Conservation (phyloP, 2,329 filamentous ascomycete species). For the Cordyceps militaris region DNA sequence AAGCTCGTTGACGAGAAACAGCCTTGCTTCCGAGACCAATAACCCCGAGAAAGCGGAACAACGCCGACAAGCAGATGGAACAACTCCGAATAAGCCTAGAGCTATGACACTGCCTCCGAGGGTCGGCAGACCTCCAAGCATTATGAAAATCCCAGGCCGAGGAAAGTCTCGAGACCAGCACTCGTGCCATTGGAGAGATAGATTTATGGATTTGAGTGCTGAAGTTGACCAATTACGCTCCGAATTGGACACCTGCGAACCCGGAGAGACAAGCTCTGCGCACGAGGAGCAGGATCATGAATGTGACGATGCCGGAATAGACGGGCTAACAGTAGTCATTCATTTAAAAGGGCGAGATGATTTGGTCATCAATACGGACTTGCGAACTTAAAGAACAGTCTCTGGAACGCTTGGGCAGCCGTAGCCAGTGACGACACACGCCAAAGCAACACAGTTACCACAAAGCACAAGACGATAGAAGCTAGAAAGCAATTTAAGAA, state of each 20-base stretch:
- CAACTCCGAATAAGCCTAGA: neutral
- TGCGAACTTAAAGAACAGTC: conserved; percentile 20
- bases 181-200: conserved; percentile 35
- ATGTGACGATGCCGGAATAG: conserved; percentile 35
- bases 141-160: conserved; percentile 5
- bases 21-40: neutral
- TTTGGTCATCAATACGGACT: conserved; percentile 44
- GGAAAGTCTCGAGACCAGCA: conserved; percentile 19
- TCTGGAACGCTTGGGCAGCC: neutral
- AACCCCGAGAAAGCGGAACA: neutral
- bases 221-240: conserved; percentile 36
- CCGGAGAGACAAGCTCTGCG: conserved; percentile 2
- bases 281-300: conserved; percentile 13
- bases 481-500: conserved; percentile 6
- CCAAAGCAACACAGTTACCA: neutral
- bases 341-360: conserved; percentile 44
- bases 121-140: conserved; percentile 8
- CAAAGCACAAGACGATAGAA: neutral
- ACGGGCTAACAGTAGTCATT: conserved; percentile 44
- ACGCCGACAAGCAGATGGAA: neutral
- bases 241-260: conserved; percentile 25
- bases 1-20: neutral
- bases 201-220: conserved; percentile 33
- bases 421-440: neutral
- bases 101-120: neutral